Evolutionary conservation across 768 basidiomycete genomes (phyloP).

Genomic region (Neoboletus brunneissimus): DNA sequence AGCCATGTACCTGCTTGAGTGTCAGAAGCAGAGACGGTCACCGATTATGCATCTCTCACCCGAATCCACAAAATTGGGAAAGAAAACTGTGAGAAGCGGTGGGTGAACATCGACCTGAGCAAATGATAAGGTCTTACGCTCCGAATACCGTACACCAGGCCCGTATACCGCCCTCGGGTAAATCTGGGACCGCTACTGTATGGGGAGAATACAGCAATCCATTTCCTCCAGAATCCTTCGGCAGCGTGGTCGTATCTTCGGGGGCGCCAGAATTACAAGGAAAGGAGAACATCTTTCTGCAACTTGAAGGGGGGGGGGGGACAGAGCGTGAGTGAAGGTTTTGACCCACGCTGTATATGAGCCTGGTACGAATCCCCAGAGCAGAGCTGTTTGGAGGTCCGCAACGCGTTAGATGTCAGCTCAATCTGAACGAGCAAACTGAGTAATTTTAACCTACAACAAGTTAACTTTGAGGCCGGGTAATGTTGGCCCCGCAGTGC

Average conservation of each 20-base stretch:
- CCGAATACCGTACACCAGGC: conserved; percentile 29
- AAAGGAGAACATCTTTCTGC: conserved; percentile 1
- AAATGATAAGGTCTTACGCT: conserved; percentile 13
- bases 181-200: neutral
- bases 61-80: conserved; percentile 26
- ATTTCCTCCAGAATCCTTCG: neutral
- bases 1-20: conserved; percentile 11
- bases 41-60: conserved; percentile 6
- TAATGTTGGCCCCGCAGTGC: too few species aligned
- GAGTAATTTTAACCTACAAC: neutral
- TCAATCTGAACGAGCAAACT: neutral
- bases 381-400: neutral
- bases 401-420: neutral
- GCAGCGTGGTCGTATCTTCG: neutral
- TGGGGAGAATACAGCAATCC: neutral
- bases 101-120: neutral
- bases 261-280: neutral
- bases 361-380: neutral
- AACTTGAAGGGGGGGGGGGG: neutral
- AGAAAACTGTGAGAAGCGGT: conserved; percentile 23
- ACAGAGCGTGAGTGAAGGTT: neutral
- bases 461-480: too few species aligned
- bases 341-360: neutral
- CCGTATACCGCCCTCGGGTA: conserved; percentile 14
- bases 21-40: neutral